Base-by-base conservation (phyloP, 495 filamentous ascomycete species). In the Podospora anserina region DNA sequence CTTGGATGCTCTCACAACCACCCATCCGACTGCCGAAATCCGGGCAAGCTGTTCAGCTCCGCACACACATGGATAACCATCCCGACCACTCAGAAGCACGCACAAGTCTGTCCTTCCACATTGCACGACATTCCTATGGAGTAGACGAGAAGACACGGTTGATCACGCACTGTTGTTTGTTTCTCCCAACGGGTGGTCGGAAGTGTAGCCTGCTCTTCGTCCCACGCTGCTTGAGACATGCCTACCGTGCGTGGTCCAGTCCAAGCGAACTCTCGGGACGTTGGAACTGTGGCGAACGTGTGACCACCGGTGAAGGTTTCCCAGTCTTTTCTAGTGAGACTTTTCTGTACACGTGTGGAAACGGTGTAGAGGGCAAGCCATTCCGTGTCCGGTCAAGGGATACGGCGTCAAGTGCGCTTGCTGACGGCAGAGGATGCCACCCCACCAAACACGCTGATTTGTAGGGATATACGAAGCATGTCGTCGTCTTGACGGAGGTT, bases 21-120 rank as follows among this genome's bases (percentile, higher is more conserved):
- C 59, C 63, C 69, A 67, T 57, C 69, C 71, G 71, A 73, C 68
- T 71, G 71, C 69, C 71, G 71, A 74, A 74, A 69, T 65, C 69
- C 58, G 69, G 69, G 61, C 56, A 30, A 70, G 64, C 39, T 34
- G 32, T 49, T 68, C 67, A 66, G 65, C 68, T 72, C 70, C 62
- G 65, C 65, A 67, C 28, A 19, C 66, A 63, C 13, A 11, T 13
- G 39, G 39, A 49, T 49, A 16, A 49, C 15, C 39, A 49, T 49
- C 39, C 39, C 9, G 39, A 16, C 39, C 39, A 32, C 30, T 32
- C 30, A 49, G 13, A 49, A 49, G 2, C 7, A 49, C 39, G 7
- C 9, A 49, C 39, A 11, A 13, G 6, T 49, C 30, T 32, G 0
- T 32, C 4, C 7, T 7, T 32, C 30, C 30, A 32, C 30, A 4